Evolutionary conservation across 2,329 filamentous ascomycete species (phyloP).

Genomic region (Chrysoporthe austroafricana): DNA sequence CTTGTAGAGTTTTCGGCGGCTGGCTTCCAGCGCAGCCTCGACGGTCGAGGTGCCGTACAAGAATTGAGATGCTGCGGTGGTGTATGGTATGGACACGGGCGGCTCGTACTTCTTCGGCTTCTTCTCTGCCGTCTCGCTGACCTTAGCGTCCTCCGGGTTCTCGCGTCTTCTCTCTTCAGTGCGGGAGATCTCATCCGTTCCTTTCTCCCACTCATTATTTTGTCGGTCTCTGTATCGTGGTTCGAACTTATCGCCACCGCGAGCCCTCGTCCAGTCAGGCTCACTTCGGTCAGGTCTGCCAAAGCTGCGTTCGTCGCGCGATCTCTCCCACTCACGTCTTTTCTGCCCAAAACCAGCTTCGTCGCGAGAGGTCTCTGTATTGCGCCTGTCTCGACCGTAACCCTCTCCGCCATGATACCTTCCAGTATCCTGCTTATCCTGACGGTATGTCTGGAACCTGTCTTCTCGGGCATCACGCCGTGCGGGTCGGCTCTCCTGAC

Average conservation of each 20-base stretch:
- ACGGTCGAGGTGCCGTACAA: conserved; percentile 85
- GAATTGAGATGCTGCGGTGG: conserved; percentile 88
- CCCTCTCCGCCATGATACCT: not conserved
- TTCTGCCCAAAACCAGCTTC: not conserved
- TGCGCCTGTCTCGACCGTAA: not conserved
- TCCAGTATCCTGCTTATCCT: not conserved
- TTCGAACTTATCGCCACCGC: not conserved
- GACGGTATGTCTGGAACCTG: not conserved
- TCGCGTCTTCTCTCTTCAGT: not conserved
- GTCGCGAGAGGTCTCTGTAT: not conserved
- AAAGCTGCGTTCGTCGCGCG: not conserved
- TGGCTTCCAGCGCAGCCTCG: conserved; percentile 71
- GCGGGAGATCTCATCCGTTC: conserved; percentile 8
- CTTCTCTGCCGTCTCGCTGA: conserved; percentile 15
- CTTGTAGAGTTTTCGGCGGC: conserved; percentile 76
- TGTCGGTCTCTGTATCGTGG: not conserved
- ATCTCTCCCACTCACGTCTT: conserved; percentile 4
- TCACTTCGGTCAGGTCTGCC: not conserved
- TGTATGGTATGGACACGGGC: conserved; percentile 53
- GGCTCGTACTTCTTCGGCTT: conserved; percentile 23
- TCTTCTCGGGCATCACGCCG: not conserved
- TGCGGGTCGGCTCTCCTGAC: not conserved
- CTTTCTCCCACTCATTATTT: not conserved
- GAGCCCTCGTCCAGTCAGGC: not conserved
- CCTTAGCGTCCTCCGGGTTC: conserved; percentile 5